A percentile compares a stretch with the other conserved stretches of the same genome.
Evolutionary conservation across 2,329 filamentous ascomycete genomes (phyloP).

Genomic region (Pyrenochaeta sp.): DNA sequence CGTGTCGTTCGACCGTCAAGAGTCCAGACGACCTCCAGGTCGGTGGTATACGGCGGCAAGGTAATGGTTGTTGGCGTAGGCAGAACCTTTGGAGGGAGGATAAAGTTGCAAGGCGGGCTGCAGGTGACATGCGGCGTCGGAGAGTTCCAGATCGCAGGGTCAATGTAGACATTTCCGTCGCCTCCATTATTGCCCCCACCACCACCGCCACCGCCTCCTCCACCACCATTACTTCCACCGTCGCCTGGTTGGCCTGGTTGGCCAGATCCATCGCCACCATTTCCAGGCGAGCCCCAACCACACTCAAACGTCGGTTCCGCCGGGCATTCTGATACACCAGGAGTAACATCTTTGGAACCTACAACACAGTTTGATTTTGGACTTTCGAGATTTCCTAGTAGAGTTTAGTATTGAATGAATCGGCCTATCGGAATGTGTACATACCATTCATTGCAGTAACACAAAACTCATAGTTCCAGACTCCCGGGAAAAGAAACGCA

Average conservation of each 20-base stretch:
- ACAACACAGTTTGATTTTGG: slow-evolving; percentile 7
- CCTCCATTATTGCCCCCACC: slow-evolving; percentile 1
- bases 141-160: slow-evolving; percentile 5
- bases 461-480: slow-evolving; percentile 16
- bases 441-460: slow-evolving; percentile 11
- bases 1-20: slow-evolving; percentile 1
- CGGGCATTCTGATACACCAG: slow-evolving; percentile 3
- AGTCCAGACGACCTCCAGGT: slow-evolving; percentile 9
- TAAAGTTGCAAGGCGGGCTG: slow-evolving; percentile 7
- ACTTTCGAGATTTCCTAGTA: slow-evolving; percentile 6
- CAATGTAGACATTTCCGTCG: slow-evolving; percentile 8
- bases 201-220: slow-evolving; percentile 1
- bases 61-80: slow-evolving; percentile 7
- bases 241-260: slow-evolving; percentile 4
- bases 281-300: slow-evolving; percentile 4
- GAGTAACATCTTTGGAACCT: slow-evolving; percentile 2
- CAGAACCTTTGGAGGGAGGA: slow-evolving; percentile 7
- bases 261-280: slow-evolving; percentile 5
- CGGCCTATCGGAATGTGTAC: too few relatives aligned
- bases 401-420: too few relatives aligned
- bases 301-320: not conserved
- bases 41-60: slow-evolving; percentile 8
- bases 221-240: not conserved
- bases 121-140: slow-evolving; percentile 7
- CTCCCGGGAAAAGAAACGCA: slow-evolving; percentile 9